phyloP scores from a whole-genome alignment of 2,329 filamentous ascomycete genomes.

The Trichoderma pleuroti region DNA sequence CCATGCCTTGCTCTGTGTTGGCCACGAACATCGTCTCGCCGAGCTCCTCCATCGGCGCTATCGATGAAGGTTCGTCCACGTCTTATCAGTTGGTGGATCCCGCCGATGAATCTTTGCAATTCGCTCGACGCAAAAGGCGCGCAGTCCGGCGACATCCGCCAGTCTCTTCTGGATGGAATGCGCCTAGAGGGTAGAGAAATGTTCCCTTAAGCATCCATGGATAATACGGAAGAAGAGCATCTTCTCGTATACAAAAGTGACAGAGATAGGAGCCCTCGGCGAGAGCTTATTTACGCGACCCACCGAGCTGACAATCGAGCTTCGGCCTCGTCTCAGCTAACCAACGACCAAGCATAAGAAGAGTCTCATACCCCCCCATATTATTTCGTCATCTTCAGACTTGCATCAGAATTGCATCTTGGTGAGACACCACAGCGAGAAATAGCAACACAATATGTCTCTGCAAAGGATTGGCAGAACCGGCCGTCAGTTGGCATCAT shows the following conservation, averaged over 20 bases:
- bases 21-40: background rate
- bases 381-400: background rate
- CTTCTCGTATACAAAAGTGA: background rate
- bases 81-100: conserved; percentile 5
- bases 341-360: conserved; percentile 2
- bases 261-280: background rate
- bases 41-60: background rate
- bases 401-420: background rate
- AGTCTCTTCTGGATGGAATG: background rate
- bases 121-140: background rate
- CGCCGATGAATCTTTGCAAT: background rate
- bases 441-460: background rate
- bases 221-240: background rate
- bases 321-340: background rate
- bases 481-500: conserved; percentile 13
- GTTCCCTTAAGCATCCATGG: background rate
- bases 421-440: background rate
- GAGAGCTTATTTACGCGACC: conserved; percentile 2
- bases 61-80: background rate
- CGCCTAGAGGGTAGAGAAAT: too few species aligned
- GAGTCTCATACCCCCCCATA: background rate
- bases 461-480: background rate
- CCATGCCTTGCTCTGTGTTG: too few species aligned
- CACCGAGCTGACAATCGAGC: background rate
- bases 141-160: conserved; percentile 7